Percentiles rank a stretch among this genome's conserved stretches.
Conservation (phyloP, 148 eudicot species). For the Rhododendron henanense region DNA sequence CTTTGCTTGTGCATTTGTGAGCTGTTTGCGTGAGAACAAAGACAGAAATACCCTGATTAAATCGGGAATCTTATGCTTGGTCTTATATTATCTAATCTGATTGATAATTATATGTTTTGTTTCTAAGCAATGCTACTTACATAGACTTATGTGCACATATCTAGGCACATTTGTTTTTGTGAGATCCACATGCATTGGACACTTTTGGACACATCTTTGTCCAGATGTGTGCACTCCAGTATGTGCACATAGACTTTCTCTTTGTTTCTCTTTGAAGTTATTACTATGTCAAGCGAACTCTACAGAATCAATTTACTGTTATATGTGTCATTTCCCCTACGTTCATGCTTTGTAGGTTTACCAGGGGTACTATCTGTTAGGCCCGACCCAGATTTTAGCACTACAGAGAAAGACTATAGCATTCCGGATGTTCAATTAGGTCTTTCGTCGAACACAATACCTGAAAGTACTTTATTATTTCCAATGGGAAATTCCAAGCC, state of each 20-base stretch:
- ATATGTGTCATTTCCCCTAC: background rate
- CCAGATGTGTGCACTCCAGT: background rate
- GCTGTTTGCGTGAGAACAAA: background rate
- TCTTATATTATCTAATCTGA: background rate
- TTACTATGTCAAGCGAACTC: background rate
- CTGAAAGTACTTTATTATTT: constrained; percentile 36
- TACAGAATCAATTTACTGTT: background rate
- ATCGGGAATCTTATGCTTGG: background rate
- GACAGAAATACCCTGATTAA: background rate
- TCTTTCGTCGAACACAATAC: constrained; percentile 13
- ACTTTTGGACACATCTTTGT: background rate
- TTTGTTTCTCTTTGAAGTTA: background rate
- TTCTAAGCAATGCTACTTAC: background rate
- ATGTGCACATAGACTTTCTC: background rate
- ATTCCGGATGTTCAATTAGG: constrained; percentile 18
- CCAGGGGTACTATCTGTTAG: constrained; percentile 63
- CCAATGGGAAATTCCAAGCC: constrained; percentile 52
- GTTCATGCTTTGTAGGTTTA: constrained; percentile 41
- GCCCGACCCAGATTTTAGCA: constrained; percentile 52
- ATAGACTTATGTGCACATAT: background rate
- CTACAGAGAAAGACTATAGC: constrained; percentile 44
- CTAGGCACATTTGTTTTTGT: background rate
- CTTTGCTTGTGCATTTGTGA: background rate
- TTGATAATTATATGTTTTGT: background rate
- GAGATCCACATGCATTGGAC: background rate